Evolutionary conservation across 768 basidiomycete genomes (phyloP), one percentile per base, ranked within the genome.

Genomic region (Rubroboletus satanas): DNA sequence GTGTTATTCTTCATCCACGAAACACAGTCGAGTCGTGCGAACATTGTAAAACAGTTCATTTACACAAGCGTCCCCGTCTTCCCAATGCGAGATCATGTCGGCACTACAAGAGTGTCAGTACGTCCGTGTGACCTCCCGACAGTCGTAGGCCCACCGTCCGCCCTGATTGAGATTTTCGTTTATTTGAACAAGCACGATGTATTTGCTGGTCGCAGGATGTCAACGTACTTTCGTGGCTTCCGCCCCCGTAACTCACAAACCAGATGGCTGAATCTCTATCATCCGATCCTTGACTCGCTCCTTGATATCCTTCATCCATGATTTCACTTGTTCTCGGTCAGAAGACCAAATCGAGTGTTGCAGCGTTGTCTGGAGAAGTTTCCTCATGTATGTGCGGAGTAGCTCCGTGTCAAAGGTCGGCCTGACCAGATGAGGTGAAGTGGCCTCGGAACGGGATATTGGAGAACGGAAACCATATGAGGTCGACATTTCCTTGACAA

Each of bases 61-160:
- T 39, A 84, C 79, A 55, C 90, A 83, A 48, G 79, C 75, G 66
- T 93, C 91, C 49, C 82, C 81, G 59, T 93, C 90, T 74, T 93
- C 90, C 90, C 90, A 93, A 65, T 93, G 91, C 58, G 87, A 90
- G 46, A 79, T 81, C 73, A 93, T 82, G 69, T 89, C 88, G 45
- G 87, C 88, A 61, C 90, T 92, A 59, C 36, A 52, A 51, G 36
- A 14, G 36, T 5, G 31, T 60, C 49, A 52, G 36, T 52, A 46
- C 12, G 11, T 43, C 54, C 51, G 55, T 52, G 52, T 45, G 36
- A 39, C 48, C 48, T 29, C 37, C 5, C 23, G 36, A 49, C 26
- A 29, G 33, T 45, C 29, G 5, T 21, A 29, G 33, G 56, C 84
- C 69, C 64, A 91, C 90, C 88, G 83, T 66, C 88, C 89, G 53